Percentiles rank a stretch among this genome's conserved stretches.
Evolutionary conservation across 169 alveolate genomes (phyloP).

Genomic region (Pseudocohnilembus persalinus): DNA sequence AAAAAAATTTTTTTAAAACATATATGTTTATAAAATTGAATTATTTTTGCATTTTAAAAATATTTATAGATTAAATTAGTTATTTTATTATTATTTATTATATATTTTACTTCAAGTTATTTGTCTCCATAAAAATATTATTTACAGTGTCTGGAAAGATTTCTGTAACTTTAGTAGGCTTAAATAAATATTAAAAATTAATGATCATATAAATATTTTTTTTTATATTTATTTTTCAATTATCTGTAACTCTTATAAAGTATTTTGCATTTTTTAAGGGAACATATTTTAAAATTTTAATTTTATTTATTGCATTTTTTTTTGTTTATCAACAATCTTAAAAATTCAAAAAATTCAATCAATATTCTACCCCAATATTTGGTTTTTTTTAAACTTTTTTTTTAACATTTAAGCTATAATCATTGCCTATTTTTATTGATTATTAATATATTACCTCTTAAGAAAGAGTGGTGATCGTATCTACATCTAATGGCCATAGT

Average conservation of each 20-base stretch:
- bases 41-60: too few relatives aligned
- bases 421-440: neutral
- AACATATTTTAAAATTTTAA: too few relatives aligned
- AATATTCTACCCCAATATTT: neutral
- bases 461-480: slow-evolving; percentile 49
- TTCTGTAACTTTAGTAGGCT: slow-evolving; percentile 45
- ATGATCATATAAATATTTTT: neutral
- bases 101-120: slow-evolving; percentile 28
- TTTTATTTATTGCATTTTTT: too few relatives aligned
- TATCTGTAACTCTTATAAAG: neutral
- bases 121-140: slow-evolving; percentile 46
- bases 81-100: neutral
- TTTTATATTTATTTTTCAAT: neutral
- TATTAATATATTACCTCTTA: slow-evolving; percentile 29
- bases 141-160: slow-evolving; percentile 50
- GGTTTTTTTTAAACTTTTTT: too few relatives aligned
- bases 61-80: too few relatives aligned
- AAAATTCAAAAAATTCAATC: too few relatives aligned
- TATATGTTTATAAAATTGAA: too few relatives aligned
- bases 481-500: slow-evolving; percentile 50
- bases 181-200: neutral
- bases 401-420: neutral
- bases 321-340: too few relatives aligned
- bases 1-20: too few relatives aligned
- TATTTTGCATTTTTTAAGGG: neutral